phyloP scores from a whole-genome alignment of 2,329 filamentous ascomycete species.

The Fusarium domesticum region DNA sequence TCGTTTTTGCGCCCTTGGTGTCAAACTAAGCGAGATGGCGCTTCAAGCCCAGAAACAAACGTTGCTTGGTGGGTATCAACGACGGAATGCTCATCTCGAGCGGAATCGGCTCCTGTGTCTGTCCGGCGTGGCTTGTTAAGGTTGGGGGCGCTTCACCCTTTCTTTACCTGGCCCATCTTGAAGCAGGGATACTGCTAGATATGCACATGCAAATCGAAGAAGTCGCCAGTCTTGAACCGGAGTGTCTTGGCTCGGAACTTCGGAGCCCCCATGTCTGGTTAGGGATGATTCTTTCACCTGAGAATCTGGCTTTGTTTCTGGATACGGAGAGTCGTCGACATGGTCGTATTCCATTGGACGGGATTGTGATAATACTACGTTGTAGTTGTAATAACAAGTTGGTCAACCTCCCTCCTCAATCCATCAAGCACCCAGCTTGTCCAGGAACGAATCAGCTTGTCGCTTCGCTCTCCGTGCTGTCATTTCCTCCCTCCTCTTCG shows the following conservation, averaged over 20 bases:
- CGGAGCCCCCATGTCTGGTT: constrained; percentile 15
- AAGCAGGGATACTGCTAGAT: neutral
- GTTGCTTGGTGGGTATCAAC: neutral
- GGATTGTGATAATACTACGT: constrained; percentile 1
- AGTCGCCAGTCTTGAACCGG: constrained; percentile 1
- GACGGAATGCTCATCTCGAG: neutral
- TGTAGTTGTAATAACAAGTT: neutral
- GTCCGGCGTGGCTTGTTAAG: too few species aligned
- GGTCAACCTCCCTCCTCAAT: neutral
- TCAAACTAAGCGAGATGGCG: neutral
- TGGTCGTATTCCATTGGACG: constrained; percentile 15
- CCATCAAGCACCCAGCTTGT: constrained; percentile 43
- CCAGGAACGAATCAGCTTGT: constrained; percentile 70
- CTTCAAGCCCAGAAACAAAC: neutral
- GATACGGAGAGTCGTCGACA: neutral
- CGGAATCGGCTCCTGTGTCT: neutral
- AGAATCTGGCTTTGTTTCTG: neutral
- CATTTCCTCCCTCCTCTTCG: constrained; percentile 60
- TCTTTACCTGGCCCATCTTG: too few species aligned
- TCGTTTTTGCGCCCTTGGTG: neutral
- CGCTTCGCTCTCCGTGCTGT: constrained; percentile 60
- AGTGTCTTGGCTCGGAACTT: constrained; percentile 12
- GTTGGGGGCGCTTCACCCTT: neutral
- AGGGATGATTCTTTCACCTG: constrained; percentile 3
- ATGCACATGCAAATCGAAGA: constrained; percentile 6